A percentile compares a stretch with the other conserved stretches of the same genome.
Conservation (phyloP, 2,329 filamentous ascomycete genomes). For the Penicillium digitatum region DNA sequence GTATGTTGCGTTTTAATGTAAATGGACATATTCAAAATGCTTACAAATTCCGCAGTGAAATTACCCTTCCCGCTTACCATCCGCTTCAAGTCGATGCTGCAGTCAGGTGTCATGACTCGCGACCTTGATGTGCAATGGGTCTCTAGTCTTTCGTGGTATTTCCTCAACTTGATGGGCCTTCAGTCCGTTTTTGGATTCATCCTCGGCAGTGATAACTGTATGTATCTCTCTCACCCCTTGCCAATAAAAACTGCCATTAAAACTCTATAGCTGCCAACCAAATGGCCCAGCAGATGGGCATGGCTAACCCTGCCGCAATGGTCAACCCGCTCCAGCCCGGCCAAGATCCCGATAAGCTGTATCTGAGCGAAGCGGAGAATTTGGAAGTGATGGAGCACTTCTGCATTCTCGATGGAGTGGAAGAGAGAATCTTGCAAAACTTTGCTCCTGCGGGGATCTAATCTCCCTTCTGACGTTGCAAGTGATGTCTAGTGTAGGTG, state of each 20-base stretch:
- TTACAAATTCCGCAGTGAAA: conserved; percentile 62
- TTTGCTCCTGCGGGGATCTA: conserved; percentile 27
- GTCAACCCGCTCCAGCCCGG: conserved; percentile 81
- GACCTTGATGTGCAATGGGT: conserved; percentile 99
- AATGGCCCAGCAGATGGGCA: conserved; percentile 77
- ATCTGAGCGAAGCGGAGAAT: conserved; percentile 88
- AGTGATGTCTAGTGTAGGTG: conserved; percentile 1
- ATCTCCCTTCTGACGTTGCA: not conserved
- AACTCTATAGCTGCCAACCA: conserved; percentile 72
- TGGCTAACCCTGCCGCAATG: conserved; percentile 65
- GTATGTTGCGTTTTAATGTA: conserved; percentile 50
- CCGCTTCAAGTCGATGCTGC: conserved; percentile 99
- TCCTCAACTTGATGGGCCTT: conserved; percentile 91
- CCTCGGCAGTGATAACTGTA: conserved; percentile 91
- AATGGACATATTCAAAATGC: not conserved
- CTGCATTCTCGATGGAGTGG: conserved; percentile 83
- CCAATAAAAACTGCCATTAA: not conserved
- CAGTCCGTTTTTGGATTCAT: conserved; percentile 98
- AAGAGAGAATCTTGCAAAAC: conserved; percentile 70
- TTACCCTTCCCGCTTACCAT: conserved; percentile 94
- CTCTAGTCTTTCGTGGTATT: conserved; percentile 98
- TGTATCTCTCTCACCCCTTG: conserved; percentile 28
- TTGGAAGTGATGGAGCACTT: conserved; percentile 91
- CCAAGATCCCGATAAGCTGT: conserved; percentile 93
- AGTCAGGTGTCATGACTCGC: conserved; percentile 90